Conservation (phyloP, 495 filamentous ascomycete genomes). For the Trichoderma orchidacearum region DNA sequence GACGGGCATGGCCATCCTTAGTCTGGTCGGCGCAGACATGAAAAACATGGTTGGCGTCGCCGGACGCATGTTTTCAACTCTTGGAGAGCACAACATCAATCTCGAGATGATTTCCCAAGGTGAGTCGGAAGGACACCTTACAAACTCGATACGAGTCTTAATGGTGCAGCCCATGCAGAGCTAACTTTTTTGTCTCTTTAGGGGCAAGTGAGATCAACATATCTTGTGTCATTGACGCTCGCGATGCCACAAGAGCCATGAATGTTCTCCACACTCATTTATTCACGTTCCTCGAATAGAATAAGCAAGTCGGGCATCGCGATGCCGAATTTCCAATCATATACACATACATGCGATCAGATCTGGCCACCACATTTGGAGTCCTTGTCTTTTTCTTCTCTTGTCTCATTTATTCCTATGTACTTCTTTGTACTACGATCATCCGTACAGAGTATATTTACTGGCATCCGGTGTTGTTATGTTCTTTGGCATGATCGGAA, state of each 20-base stretch:
- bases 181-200: constrained; percentile 16
- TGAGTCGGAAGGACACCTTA: constrained; percentile 30
- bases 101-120: constrained; percentile 98
- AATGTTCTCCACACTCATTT: constrained; percentile 91
- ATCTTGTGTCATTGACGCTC: constrained; percentile 86
- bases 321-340: neutral
- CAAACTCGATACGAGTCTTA: constrained; percentile 2
- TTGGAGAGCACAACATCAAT: constrained; percentile 80
- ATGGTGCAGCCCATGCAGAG: neutral
- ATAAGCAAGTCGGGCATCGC: neutral
- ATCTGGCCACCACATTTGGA: neutral
- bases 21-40: constrained; percentile 84
- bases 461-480: too few species aligned
- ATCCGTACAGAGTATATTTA: too few species aligned
- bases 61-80: constrained; percentile 76
- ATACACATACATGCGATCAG: neutral
- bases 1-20: constrained; percentile 80
- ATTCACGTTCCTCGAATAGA: constrained; percentile 49
- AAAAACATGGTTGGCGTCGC: constrained; percentile 88
- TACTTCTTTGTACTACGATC: neutral
- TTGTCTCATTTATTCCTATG: neutral
- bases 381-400: neutral
- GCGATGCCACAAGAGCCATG: constrained; percentile 79
- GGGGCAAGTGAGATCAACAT: constrained; percentile 98
- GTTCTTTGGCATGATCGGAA: neutral